Conservation (phyloP, 2,329 filamentous ascomycete species). For the Diaporthe batatas region DNA sequence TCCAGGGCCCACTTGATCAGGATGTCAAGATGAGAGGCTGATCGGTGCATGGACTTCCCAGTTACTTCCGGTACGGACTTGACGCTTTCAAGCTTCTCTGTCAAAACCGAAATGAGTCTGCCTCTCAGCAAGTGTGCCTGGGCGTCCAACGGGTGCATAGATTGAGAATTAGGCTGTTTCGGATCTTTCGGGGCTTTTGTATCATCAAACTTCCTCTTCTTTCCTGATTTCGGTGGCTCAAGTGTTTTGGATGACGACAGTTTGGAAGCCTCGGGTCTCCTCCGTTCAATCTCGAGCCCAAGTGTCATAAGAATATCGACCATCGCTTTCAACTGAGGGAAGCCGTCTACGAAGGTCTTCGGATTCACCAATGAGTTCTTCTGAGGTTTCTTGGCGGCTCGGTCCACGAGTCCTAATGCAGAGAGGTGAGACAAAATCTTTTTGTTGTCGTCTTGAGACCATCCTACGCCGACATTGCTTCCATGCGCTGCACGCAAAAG, state of each 20-base stretch:
- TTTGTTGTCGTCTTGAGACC: not conserved
- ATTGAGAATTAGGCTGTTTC: not conserved
- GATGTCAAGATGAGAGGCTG: not conserved
- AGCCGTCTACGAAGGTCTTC: not conserved
- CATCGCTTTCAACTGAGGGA: slow-evolving; percentile 9
- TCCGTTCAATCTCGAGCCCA: not conserved
- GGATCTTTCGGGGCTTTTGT: not conserved
- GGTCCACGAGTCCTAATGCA: not conserved
- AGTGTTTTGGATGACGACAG: too few relatives aligned
- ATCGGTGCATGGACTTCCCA: too few relatives aligned
- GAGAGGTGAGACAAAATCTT: not conserved
- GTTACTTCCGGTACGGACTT: not conserved
- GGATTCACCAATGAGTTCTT: slow-evolving; percentile 14
- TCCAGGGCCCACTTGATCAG: not conserved
- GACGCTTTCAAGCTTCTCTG: not conserved
- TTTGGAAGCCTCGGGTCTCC: not conserved
- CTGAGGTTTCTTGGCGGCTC: not conserved
- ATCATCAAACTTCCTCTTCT: slow-evolving; percentile 9
- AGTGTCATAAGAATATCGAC: slow-evolving; percentile 2
- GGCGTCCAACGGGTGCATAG: not conserved
- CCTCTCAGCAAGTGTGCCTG: not conserved
- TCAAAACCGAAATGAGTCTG: not conserved
- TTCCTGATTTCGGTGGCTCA: not conserved
- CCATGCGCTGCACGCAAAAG: not conserved
- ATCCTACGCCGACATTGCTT: not conserved